Evolutionary conservation across 805 yeast species (phyloP).

Genomic region (Candida nemodendra): DNA sequence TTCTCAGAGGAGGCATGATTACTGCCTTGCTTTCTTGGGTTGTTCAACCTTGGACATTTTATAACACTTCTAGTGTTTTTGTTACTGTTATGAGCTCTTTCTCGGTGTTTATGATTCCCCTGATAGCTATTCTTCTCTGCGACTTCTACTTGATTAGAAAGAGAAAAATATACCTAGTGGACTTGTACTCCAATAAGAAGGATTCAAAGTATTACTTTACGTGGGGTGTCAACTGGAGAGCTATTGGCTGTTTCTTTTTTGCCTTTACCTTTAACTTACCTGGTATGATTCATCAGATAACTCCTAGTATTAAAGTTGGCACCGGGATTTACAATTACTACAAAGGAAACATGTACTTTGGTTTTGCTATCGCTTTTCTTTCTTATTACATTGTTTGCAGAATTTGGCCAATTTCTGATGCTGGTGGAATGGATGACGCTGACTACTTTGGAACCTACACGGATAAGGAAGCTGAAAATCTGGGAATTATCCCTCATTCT

Average conservation of each 20-base stretch:
- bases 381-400: background rate
- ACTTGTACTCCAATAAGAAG: slow-evolving; percentile 46
- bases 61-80: slow-evolving; percentile 41
- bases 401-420: background rate
- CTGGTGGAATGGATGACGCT: background rate
- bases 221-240: slow-evolving; percentile 43
- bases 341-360: slow-evolving; percentile 43
- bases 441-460: background rate
- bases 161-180: slow-evolving; percentile 39
- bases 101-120: slow-evolving; percentile 45
- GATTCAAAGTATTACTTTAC: slow-evolving; percentile 35
- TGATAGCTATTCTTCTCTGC: slow-evolving; percentile 64
- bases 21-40: slow-evolving; percentile 38
- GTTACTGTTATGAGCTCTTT: slow-evolving; percentile 34
- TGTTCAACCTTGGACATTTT: slow-evolving; percentile 37
- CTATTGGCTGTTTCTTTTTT: slow-evolving; percentile 36
- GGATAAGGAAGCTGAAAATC: background rate
- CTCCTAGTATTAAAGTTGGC: slow-evolving; percentile 15
- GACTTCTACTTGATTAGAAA: slow-evolving; percentile 67
- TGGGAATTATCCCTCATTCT: background rate
- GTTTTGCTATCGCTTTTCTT: slow-evolving; percentile 11
- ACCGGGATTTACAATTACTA: slow-evolving; percentile 43
- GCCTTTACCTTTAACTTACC: slow-evolving; percentile 49
- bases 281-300: slow-evolving; percentile 38
- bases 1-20: slow-evolving; percentile 41